Evolutionary conservation across 306 rosid genomes (phyloP).

Genomic region (Cotoneaster glaucophyllus): DNA sequence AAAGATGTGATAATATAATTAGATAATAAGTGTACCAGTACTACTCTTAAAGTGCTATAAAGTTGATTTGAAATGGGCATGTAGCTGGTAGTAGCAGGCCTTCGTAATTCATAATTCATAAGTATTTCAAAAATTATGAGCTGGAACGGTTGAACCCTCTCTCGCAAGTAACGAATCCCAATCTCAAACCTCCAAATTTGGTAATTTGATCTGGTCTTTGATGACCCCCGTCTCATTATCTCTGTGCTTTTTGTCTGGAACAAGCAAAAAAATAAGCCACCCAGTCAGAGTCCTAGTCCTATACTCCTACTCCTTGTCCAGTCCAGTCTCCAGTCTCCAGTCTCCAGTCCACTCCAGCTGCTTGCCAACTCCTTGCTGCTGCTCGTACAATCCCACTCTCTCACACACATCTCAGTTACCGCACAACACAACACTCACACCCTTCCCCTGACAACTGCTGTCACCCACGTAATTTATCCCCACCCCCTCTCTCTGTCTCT

Average conservation of each 20-base stretch:
- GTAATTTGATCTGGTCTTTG: neutral
- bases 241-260: slow-evolving; percentile 5
- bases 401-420: slow-evolving; percentile 6
- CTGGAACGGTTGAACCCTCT: too few relatives aligned
- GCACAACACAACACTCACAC: neutral
- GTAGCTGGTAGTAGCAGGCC: too few relatives aligned
- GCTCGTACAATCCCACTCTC: neutral
- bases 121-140: too few relatives aligned
- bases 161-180: too few relatives aligned
- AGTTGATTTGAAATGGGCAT: too few relatives aligned
- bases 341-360: neutral
- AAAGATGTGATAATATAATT: too few relatives aligned
- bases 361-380: too few relatives aligned
- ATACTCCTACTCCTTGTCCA: neutral
- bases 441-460: slow-evolving; percentile 36
- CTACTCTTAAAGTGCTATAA: too few relatives aligned
- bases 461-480: slow-evolving; percentile 20
- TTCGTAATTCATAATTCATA: too few relatives aligned
- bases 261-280: neutral
- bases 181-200: too few relatives aligned
- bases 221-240: neutral
- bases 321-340: neutral
- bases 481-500: neutral
- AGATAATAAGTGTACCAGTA: too few relatives aligned
- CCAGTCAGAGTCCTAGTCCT: neutral